A percentile compares a stretch with the other conserved stretches of the same genome.
Conservation (phyloP, 305 asterid genomes). For the Solanum hybrid region DNA sequence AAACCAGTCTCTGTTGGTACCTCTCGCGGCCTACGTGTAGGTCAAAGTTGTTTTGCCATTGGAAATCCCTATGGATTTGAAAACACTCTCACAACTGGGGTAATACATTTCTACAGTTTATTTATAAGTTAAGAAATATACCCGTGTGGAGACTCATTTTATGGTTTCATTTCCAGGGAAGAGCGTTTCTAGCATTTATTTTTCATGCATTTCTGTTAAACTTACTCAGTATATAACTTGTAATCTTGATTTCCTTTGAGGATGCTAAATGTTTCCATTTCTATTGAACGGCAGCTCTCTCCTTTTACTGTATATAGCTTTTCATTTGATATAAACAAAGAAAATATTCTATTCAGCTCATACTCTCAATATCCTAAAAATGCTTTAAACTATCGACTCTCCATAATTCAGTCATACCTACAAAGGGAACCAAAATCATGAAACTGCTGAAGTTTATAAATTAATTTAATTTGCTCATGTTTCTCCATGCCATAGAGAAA, state of each 20-base stretch:
- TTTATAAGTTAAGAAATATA: not conserved
- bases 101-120: constrained; percentile 8
- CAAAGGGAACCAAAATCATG: not conserved
- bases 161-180: not conserved
- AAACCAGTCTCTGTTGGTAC: constrained; percentile 56
- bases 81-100: constrained; percentile 93
- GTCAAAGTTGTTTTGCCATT: constrained; percentile 84
- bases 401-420: not conserved
- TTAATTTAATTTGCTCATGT: not conserved
- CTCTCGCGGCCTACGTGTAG: constrained; percentile 54
- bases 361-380: not conserved
- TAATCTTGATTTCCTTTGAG: not conserved
- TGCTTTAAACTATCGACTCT: not conserved
- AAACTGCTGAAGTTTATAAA: not conserved
- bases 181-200: not conserved
- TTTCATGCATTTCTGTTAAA: not conserved
- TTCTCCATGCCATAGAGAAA: not conserved
- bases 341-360: not conserved
- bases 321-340: not conserved
- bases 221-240: not conserved
- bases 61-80: constrained; percentile 90
- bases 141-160: not conserved
- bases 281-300: not conserved
- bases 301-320: not conserved
- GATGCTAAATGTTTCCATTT: not conserved